These are phyloP conservation scores for Saksenaea vasiformis DNA, from an alignment of 371 early-diverging fungal species.

Conservation along the genomic window DNA sequence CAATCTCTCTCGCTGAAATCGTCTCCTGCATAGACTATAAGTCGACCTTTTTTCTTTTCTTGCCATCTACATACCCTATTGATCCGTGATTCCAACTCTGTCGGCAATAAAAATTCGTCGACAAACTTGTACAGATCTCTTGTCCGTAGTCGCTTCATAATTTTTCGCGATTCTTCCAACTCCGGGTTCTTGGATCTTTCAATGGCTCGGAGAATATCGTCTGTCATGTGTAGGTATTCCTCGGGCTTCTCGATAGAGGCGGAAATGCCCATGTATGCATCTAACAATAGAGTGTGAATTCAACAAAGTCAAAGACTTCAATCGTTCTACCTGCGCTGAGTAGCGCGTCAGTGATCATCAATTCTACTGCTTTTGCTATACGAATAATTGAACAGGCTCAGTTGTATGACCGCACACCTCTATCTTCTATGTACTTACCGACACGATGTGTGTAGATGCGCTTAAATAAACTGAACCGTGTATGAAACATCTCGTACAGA, in stretches of 20 bases:
- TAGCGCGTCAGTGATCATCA: slow-evolving; percentile 90
- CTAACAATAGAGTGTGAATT: slow-evolving; percentile 16
- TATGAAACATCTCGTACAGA: slow-evolving; percentile 89
- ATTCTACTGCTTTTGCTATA: slow-evolving; percentile 68
- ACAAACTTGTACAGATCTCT: slow-evolving; percentile 89
- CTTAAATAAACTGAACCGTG: slow-evolving; percentile 88
- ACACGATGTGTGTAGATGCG: slow-evolving; percentile 92
- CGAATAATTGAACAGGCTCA: neutral
- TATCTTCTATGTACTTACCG: slow-evolving; percentile 33
- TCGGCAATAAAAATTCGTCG: slow-evolving; percentile 80
- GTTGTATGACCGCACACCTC: neutral
- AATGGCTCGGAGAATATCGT: slow-evolving; percentile 84
- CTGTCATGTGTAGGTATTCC: slow-evolving; percentile 80
- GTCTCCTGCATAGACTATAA: slow-evolving; percentile 28
- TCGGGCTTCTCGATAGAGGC: slow-evolving; percentile 66
- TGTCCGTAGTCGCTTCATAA: slow-evolving; percentile 73
- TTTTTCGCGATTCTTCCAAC: slow-evolving; percentile 63
- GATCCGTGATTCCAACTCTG: slow-evolving; percentile 45
- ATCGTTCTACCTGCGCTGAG: slow-evolving; percentile 61
- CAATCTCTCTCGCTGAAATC: slow-evolving; percentile 59
- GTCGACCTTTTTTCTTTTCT: neutral
- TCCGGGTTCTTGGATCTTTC: slow-evolving; percentile 67
- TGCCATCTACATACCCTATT: slow-evolving; percentile 38
- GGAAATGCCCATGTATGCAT: slow-evolving; percentile 72
- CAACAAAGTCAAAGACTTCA: neutral